These are phyloP conservation scores for Dittrichia graveolens DNA, from an alignment of 129 eudicot species.

Conservation along the genomic window DNA sequence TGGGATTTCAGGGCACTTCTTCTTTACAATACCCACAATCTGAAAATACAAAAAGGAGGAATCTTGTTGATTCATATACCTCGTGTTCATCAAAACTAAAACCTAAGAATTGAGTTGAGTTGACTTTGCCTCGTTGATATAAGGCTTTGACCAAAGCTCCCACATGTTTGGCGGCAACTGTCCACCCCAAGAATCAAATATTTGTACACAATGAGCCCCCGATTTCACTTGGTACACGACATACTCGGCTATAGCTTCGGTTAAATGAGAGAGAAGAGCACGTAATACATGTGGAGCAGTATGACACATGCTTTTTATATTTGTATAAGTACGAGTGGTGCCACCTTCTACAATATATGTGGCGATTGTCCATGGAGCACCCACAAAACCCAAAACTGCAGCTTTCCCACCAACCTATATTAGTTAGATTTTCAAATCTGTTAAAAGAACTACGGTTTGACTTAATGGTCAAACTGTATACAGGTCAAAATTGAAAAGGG, in stretches of 20 bases:
- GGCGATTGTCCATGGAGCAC: constrained; percentile 99
- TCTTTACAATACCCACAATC: constrained; percentile 76
- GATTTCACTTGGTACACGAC: constrained; percentile 79
- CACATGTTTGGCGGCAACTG: constrained; percentile 94
- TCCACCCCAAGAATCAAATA: constrained; percentile 99
- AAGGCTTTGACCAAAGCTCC: constrained; percentile 98
- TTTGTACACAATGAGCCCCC: constrained; percentile 94
- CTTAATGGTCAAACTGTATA: not conserved
- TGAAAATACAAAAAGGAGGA: constrained; percentile 35
- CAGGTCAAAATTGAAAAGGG: not conserved
- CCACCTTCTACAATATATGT: constrained; percentile 98
- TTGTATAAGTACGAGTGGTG: constrained; percentile 86
- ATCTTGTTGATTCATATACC: constrained; percentile 16
- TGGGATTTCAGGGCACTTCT: constrained; percentile 81
- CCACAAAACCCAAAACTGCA: constrained; percentile 96
- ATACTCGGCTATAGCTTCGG: constrained; percentile 82
- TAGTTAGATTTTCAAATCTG: not conserved
- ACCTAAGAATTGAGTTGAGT: constrained; percentile 12
- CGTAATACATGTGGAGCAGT: constrained; percentile 73
- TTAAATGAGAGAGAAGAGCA: constrained; percentile 80
- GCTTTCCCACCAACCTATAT: constrained; percentile 81
- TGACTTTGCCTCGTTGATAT: constrained; percentile 72
- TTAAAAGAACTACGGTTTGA: constrained; percentile 10
- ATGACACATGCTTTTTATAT: constrained; percentile 92
- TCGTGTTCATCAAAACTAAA: not conserved